Evolutionary conservation across 208 protist genomes (phyloP), one percentile per base, ranked within the genome.

Genomic region (Crithidia bombi): DNA sequence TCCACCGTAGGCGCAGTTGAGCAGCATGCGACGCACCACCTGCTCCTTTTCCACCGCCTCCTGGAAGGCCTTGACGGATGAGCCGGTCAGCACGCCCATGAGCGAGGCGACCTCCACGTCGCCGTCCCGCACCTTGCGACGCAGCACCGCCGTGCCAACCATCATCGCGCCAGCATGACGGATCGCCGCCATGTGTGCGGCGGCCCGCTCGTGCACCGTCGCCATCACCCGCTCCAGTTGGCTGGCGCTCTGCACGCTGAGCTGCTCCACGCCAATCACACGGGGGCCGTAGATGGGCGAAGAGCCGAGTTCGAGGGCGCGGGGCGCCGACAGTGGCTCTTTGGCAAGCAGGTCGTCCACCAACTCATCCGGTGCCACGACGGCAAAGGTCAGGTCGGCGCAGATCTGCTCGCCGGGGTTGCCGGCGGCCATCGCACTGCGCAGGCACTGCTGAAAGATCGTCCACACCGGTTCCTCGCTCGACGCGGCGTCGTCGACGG

Each of bases 91-190:
- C 62, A 64, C 59, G 50, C 80, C 69, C 61, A 54, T 63, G 35
- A 86, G 61, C 30, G 80, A 79, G 14, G 69, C 72, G 28, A 86
- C 64, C 55, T 77, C 68, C 17, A 86, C 72, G 25, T 82, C 69
- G 47, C 69, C 76, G 38, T 73, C 73, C 52, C 38, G 70, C 3
- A 51, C 64, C 12, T 28, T 32, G 36, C 75, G 76, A 12, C 80
- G 76, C 68, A 77, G 32, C 39, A 79, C 23, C 9, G 70, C 80
- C 33, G 76, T 79, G 47, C 72, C 74, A 17, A 75, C 32, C 67
- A 86, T 75, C 63, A 86, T 62, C 28, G 55, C 49, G 33, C 50
- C 54, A 41, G 41, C 55, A 25, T 59, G 47, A 23, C 46, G 70
- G 33, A 81, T 54, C 6, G 54, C 69, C 36, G n/a, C 50, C 17